Conservation (phyloP, 805 yeast species). For the Wickerhamiella kurtzmanii region DNA sequence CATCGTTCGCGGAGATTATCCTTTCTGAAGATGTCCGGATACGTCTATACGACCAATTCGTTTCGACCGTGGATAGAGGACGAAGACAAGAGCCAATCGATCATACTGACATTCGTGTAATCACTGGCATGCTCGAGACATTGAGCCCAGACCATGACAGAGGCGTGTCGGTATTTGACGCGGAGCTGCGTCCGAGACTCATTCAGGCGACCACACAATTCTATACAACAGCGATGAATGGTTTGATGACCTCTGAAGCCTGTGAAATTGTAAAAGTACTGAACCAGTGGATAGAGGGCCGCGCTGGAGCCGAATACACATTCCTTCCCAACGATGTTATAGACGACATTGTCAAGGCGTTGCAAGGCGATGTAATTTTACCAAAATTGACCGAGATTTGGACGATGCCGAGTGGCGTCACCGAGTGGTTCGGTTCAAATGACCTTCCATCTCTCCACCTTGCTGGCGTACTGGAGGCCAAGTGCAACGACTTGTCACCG, state of each 20-base stretch:
- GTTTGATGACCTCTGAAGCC: background rate
- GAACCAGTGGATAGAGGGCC: constrained; percentile 10
- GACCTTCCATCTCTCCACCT: background rate
- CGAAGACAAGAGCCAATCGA: constrained; percentile 11
- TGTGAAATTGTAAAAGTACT: constrained; percentile 1
- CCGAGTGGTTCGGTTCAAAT: constrained; percentile 9
- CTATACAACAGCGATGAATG: constrained; percentile 2
- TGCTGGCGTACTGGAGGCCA: background rate
- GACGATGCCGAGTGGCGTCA: constrained; percentile 9
- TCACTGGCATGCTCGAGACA: constrained; percentile 11
- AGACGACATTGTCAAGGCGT: constrained; percentile 3
- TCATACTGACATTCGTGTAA: constrained; percentile 3
- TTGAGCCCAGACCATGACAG: constrained; percentile 10
- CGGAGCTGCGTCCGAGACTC: constrained; percentile 8
- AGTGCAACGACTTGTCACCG: background rate
- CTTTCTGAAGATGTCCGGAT: constrained; percentile 4
- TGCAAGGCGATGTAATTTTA: constrained; percentile 8
- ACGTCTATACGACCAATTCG: constrained; percentile 2
- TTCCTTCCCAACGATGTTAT: constrained; percentile 13
- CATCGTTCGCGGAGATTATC: constrained; percentile 14
- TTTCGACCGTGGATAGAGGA: constrained; percentile 7
- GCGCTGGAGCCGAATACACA: constrained; percentile 5
- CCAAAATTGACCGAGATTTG: constrained; percentile 8
- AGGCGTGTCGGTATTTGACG: constrained; percentile 12
- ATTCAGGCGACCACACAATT: constrained; percentile 3